These are phyloP conservation scores for Lichtheimia ramosa DNA, from an alignment of 371 early-diverging fungal genomes.

Conservation along the genomic window DNA sequence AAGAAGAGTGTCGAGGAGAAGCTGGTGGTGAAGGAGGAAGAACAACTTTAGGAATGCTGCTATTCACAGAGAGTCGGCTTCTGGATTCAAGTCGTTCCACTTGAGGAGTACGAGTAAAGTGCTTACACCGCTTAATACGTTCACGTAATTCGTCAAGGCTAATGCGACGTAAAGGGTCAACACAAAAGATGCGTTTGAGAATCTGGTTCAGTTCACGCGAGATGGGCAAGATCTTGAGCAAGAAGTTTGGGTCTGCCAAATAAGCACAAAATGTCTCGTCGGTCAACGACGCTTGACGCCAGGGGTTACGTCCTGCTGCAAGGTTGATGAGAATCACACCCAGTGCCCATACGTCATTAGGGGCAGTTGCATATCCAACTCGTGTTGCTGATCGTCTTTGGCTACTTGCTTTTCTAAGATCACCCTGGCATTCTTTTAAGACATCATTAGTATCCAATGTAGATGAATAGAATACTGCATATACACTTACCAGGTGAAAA, in stretches of 20 bases:
- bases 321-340: slow-evolving; percentile 84
- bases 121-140: slow-evolving; percentile 57
- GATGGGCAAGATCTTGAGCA: slow-evolving; percentile 69
- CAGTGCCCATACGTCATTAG: slow-evolving; percentile 84
- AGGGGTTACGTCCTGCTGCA: slow-evolving; percentile 76
- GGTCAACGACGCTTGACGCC: slow-evolving; percentile 73
- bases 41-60: background rate
- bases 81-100: slow-evolving; percentile 20
- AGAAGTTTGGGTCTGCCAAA: slow-evolving; percentile 58
- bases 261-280: slow-evolving; percentile 77
- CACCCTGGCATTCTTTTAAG: slow-evolving; percentile 73
- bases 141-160: slow-evolving; percentile 59
- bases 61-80: slow-evolving; percentile 1
- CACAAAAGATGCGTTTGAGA: slow-evolving; percentile 70
- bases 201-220: slow-evolving; percentile 70
- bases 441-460: background rate
- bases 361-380: slow-evolving; percentile 62
- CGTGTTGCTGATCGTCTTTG: slow-evolving; percentile 9
- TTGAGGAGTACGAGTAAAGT: slow-evolving; percentile 52
- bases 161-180: slow-evolving; percentile 73
- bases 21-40: slow-evolving; percentile 3
- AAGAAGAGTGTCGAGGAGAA: background rate
- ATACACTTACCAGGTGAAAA: slow-evolving; percentile 74
- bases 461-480: background rate
- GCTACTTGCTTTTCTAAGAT: slow-evolving; percentile 38